Evolutionary conservation across 768 basidiomycete genomes (phyloP).

Genomic region (Hirschioporus abietinus): DNA sequence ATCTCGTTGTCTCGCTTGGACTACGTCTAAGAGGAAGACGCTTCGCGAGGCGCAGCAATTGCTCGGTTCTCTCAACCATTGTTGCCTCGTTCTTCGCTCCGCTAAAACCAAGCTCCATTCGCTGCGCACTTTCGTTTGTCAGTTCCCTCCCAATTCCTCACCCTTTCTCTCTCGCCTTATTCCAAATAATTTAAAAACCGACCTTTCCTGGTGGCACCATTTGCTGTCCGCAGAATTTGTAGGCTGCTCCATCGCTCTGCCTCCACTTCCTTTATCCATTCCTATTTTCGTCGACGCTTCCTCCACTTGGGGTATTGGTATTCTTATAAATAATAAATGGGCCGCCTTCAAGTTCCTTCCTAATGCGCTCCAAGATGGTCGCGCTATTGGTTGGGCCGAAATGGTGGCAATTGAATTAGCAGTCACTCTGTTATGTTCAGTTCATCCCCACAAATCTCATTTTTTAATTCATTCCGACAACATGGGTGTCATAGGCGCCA

Average conservation of each 20-base stretch:
- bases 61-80: slow-evolving; percentile 25
- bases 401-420: no score
- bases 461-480: no score
- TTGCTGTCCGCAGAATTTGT: neutral
- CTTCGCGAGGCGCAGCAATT: neutral
- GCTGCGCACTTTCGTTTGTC: neutral
- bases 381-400: no score
- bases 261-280: slow-evolving; percentile 10
- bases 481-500: no score
- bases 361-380: no score
- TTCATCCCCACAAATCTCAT: no score
- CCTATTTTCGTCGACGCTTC: slow-evolving; percentile 39
- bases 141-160: neutral
- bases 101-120: slow-evolving; percentile 23
- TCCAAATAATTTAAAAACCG: neutral
- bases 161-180: neutral
- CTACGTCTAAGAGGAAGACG: neutral
- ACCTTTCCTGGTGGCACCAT: neutral
- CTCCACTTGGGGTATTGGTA: slow-evolving; percentile 34
- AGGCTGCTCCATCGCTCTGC: neutral
- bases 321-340: slow-evolving; percentile 30
- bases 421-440: no score
- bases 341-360: no score
- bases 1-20: slow-evolving; percentile 3
- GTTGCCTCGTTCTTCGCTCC: slow-evolving; percentile 24